Conservation (phyloP, 2,329 filamentous ascomycete genomes). For the Scleromitrula shiraiana region DNA sequence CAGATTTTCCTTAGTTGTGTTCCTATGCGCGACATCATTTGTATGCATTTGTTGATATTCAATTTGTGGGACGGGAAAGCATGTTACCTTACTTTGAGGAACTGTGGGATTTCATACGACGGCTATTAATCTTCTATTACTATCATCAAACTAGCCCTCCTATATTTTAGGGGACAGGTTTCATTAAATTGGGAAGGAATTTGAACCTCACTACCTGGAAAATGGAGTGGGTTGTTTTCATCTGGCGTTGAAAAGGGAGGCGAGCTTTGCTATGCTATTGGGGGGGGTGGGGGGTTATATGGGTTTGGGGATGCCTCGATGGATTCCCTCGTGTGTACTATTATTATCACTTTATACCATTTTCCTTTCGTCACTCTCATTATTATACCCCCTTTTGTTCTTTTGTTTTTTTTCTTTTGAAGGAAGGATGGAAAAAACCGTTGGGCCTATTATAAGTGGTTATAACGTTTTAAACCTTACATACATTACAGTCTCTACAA, state of each 20-base stretch:
- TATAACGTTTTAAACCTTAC: no score
- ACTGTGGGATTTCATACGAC: background rate
- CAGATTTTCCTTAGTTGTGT: background rate
- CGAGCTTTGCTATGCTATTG: background rate
- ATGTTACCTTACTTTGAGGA: background rate
- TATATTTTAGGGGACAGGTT: background rate
- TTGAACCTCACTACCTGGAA: background rate
- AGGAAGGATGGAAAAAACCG: no score
- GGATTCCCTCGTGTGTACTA: background rate
- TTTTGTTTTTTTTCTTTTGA: no score
- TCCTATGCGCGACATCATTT: background rate
- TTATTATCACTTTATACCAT: background rate
- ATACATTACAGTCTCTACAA: no score
- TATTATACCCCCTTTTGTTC: background rate
- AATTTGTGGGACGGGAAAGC: background rate
- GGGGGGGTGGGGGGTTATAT: background rate
- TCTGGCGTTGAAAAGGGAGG: background rate
- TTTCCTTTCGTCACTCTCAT: background rate
- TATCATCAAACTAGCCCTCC: background rate
- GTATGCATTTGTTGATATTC: background rate
- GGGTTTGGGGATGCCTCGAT: no score
- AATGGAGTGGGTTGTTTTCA: background rate
- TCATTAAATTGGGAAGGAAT: background rate
- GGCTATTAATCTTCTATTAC: conserved; percentile 1
- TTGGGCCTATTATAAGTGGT: no score